Evolutionary conservation across 192 early-diverging fungal species (phyloP).

Genomic region (Podila horticola): DNA sequence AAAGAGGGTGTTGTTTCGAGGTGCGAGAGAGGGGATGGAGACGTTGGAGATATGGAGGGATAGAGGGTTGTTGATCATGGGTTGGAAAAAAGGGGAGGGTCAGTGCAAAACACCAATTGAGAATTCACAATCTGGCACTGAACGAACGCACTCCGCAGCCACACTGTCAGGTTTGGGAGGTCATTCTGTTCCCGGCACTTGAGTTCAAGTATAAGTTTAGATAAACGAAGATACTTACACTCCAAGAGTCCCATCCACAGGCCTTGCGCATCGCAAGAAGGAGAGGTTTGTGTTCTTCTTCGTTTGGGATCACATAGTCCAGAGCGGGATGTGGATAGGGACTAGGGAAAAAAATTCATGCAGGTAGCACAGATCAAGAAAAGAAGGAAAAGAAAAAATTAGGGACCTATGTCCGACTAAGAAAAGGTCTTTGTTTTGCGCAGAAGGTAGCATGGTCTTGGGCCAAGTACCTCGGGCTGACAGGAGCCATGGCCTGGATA

Average conservation of each 20-base stretch:
- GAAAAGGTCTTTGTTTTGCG: no score
- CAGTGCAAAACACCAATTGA: no score
- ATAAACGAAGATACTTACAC: conserved; percentile 4
- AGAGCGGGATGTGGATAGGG: neutral
- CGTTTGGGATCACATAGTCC: conserved; percentile 40
- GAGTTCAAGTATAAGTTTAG: no score
- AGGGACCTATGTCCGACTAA: no score
- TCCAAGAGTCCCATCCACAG: conserved; percentile 40
- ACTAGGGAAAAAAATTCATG: neutral
- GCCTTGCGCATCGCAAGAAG: conserved; percentile 37
- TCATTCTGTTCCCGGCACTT: neutral
- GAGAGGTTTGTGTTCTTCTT: conserved; percentile 30
- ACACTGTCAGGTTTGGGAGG: neutral
- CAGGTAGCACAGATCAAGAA: neutral
- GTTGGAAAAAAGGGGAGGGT: no score
- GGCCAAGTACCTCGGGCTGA: no score
- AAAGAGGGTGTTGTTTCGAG: neutral
- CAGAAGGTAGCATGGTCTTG: no score
- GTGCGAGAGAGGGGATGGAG: no score
- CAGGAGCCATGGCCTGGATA: no score
- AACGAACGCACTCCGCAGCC: neutral
- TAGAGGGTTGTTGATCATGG: no score
- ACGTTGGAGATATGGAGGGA: no score
- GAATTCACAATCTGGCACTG: no score
- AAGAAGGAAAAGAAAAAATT: neutral